Base-by-base conservation (phyloP, 2,329 filamentous ascomycete genomes). In the Fusarium mundagurra region DNA sequence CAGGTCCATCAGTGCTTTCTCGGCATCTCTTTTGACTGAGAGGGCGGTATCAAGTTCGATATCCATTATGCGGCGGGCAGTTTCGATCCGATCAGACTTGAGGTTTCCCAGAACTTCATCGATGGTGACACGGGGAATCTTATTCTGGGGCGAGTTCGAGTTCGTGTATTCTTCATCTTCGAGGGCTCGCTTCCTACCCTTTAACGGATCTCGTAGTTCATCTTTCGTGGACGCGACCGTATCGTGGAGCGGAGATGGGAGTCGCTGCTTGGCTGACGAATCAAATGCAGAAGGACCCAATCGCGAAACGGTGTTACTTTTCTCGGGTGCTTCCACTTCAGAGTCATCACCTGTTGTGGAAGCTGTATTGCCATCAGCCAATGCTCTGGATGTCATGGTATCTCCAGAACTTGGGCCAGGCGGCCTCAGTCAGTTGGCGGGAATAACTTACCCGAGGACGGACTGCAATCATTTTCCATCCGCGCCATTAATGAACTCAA, bases 291-390 rank as follows among this genome's bases (percentile, higher is more conserved):
- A 29, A 48, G 9, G 12, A n/a, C 2, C 6, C 20, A 31, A 22
- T n/a, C 7, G 9, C 1, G 20, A 12, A 31, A 20, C 45, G 0
- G 10, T 12, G 45, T 10, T 16, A 3, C 14, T 16, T 16, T 17
- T 11, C 0, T 48, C 9, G 3, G 9, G 45, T 6, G 20, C 29
- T 31, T 31, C 14, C 14, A 7, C 20, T 22, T 31, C 6, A 4
- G 6, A 31, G 27, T 31, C 20, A n/a, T 12, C 6, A 17, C 29
- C 10, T 12, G 7, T 13, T 3, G 27, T 17, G 29, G 20, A 48
- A 48, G 6, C 45, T 48, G 45, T 8, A 31, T 48, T 8, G 13
- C 10, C 10, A 22, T 48, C 20, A 48, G 45, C 29, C 4, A 14
- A 48, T n/a, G 27, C 27, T 17, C 45, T 31, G 10, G 9, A 31